These are phyloP conservation scores for Crepidotus variabilis DNA, from an alignment of 768 basidiomycete genomes.

Conservation along the genomic window DNA sequence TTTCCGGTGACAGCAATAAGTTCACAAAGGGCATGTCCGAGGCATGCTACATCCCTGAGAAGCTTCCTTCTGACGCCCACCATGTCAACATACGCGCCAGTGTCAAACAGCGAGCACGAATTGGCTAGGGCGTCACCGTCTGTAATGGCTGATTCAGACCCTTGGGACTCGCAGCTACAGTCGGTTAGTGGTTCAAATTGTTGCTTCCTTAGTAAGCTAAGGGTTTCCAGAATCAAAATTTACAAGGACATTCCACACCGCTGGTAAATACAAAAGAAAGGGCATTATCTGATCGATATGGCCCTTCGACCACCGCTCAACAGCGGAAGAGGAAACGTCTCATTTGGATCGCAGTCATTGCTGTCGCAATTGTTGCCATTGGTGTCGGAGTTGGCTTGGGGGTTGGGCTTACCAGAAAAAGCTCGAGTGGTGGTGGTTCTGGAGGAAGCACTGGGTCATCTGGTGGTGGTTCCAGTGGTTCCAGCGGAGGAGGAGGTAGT, in stretches of 20 bases:
- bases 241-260: neutral
- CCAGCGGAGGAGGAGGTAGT: constrained; percentile 5
- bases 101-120: neutral
- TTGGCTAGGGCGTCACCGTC: neutral
- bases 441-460: constrained; percentile 3
- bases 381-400: constrained; percentile 36
- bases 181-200: neutral
- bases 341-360: constrained; percentile 21
- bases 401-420: constrained; percentile 21
- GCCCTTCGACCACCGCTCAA: neutral
- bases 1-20: too few relatives aligned
- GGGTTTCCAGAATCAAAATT: neutral
- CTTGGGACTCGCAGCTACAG: neutral
- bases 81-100: neutral
- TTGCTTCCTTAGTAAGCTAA: neutral
- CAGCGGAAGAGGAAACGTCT: constrained; percentile 13
- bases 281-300: neutral
- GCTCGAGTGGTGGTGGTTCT: constrained; percentile 11
- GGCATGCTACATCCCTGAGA: neutral
- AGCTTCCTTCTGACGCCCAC: neutral
- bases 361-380: constrained; percentile 38
- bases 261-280: neutral
- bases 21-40: neutral
- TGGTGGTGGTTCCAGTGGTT: constrained; percentile 3
- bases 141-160: neutral